phyloP scores from a whole-genome alignment of 306 rosid species.

The Vigna radiata region DNA sequence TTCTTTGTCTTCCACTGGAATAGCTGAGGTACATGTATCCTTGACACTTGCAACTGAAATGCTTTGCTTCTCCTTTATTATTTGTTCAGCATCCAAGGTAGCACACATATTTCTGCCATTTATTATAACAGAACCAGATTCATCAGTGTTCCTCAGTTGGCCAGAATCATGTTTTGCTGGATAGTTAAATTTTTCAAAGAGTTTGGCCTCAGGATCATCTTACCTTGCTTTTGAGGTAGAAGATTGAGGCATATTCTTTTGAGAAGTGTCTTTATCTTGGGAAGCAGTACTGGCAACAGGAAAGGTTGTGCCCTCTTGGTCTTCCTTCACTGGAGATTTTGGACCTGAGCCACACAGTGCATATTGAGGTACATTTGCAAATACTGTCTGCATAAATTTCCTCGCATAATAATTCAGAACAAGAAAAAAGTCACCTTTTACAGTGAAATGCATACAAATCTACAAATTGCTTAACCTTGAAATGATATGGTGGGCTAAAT shows the following conservation, averaged over 20 bases:
- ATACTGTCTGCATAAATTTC: conserved; percentile 28
- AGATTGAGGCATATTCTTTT: conserved; percentile 25
- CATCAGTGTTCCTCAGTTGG: conserved; percentile 1
- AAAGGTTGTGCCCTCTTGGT: conserved; percentile 25
- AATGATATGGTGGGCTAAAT: conserved; percentile 2
- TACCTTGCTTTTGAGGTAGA: conserved; percentile 18
- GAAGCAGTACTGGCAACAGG: conserved; percentile 28
- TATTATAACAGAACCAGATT: conserved; percentile 37
- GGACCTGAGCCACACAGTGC: conserved; percentile 17
- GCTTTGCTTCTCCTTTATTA: conserved; percentile 38
- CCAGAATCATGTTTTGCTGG: not conserved
- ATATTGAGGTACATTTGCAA: conserved; percentile 19
- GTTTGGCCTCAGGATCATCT: conserved; percentile 20
- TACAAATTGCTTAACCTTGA: conserved; percentile 5
- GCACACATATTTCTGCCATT: conserved; percentile 28
- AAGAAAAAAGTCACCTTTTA: conserved; percentile 1
- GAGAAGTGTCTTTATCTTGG: conserved; percentile 36
- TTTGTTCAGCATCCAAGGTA: conserved; percentile 16
- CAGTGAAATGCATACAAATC: conserved; percentile 7
- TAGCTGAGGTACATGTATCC: conserved; percentile 1
- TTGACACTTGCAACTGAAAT: conserved; percentile 35
- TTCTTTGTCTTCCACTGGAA: not conserved
- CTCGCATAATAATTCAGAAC: not conserved
- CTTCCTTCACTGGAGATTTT: conserved; percentile 30
- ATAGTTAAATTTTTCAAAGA: conserved; percentile 18